A percentile compares a stretch with the other conserved stretches of the same genome.
phyloP scores from a whole-genome alignment of 345 rosid genomes.

The Syzygium aromaticum region DNA sequence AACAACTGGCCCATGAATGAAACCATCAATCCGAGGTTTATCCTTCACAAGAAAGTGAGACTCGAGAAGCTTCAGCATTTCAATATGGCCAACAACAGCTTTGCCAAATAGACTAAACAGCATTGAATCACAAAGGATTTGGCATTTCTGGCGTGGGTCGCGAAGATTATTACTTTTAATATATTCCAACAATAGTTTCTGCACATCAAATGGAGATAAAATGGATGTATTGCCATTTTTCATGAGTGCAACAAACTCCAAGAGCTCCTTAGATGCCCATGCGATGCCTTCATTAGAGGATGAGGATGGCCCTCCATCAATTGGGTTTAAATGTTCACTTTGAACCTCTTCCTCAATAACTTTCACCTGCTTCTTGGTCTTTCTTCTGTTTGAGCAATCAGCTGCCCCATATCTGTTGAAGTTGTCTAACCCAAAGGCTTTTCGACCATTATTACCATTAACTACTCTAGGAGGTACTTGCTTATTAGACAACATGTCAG shows the following conservation, averaged over 20 bases:
- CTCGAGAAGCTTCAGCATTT: slow-evolving; percentile 89
- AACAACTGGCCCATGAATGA: slow-evolving; percentile 16
- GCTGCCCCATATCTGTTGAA: slow-evolving; percentile 27
- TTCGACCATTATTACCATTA: slow-evolving; percentile 17
- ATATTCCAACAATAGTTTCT: slow-evolving; percentile 67
- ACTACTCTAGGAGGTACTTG: slow-evolving; percentile 18
- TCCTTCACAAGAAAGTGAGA: slow-evolving; percentile 58
- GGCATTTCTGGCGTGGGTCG: slow-evolving; percentile 62
- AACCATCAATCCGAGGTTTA: slow-evolving; percentile 18
- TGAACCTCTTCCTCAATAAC: background rate
- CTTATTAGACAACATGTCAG: slow-evolving; percentile 18
- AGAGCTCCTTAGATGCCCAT: slow-evolving; percentile 89
- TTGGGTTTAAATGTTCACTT: background rate
- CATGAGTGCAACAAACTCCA: slow-evolving; percentile 74
- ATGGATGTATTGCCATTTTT: slow-evolving; percentile 59
- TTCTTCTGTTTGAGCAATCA: slow-evolving; percentile 45
- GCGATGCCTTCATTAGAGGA: slow-evolving; percentile 1
- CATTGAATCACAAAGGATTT: slow-evolving; percentile 66
- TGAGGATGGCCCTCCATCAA: background rate
- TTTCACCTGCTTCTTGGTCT: slow-evolving; percentile 24
- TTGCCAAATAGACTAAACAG: slow-evolving; percentile 66
- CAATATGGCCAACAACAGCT: slow-evolving; percentile 62
- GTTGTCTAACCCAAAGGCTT: slow-evolving; percentile 15
- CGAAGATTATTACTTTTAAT: slow-evolving; percentile 55
- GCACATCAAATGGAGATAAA: slow-evolving; percentile 58